Conservation (phyloP, 1,139 yeast genomes). For the Saccharomyces hybrid region DNA sequence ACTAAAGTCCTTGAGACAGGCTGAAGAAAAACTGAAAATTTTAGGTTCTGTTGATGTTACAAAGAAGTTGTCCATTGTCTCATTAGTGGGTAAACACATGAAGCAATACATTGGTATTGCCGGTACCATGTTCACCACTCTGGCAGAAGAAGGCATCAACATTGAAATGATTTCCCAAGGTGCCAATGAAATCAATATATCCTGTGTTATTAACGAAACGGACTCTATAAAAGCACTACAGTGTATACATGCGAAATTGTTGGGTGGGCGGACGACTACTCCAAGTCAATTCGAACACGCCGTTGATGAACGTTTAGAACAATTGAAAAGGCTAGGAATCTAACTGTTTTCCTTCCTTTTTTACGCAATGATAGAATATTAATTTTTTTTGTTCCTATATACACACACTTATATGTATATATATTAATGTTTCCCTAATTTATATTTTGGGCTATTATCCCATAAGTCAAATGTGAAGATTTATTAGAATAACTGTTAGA, state of each 20-base stretch:
- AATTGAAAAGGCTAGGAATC: constrained; percentile 25
- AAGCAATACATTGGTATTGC: constrained; percentile 94
- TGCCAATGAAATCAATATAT: constrained; percentile 92
- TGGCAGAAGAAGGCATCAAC: constrained; percentile 87
- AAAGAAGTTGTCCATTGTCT: constrained; percentile 79
- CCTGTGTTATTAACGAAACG: constrained; percentile 81
- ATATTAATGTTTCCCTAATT: not conserved
- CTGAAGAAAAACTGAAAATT: constrained; percentile 65
- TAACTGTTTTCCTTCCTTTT: constrained; percentile 8
- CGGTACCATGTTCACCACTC: constrained; percentile 89
- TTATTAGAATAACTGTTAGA: not conserved
- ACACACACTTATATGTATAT: not conserved
- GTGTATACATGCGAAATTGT: constrained; percentile 70
- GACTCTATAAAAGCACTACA: constrained; percentile 81
- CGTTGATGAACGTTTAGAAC: constrained; percentile 29
- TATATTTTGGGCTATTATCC: not conserved
- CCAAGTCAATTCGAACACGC: constrained; percentile 22
- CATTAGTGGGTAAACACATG: constrained; percentile 95
- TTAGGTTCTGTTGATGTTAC: constrained; percentile 88
- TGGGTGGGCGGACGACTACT: constrained; percentile 36
- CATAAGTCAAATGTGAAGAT: not conserved
- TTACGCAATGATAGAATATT: not conserved
- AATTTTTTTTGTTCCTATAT: not conserved
- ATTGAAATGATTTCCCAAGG: constrained; percentile 98
- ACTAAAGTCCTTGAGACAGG: constrained; percentile 48